Evolutionary conservation across 257 asterid species (phyloP).

Genomic region (Ligustrum vulgare): DNA sequence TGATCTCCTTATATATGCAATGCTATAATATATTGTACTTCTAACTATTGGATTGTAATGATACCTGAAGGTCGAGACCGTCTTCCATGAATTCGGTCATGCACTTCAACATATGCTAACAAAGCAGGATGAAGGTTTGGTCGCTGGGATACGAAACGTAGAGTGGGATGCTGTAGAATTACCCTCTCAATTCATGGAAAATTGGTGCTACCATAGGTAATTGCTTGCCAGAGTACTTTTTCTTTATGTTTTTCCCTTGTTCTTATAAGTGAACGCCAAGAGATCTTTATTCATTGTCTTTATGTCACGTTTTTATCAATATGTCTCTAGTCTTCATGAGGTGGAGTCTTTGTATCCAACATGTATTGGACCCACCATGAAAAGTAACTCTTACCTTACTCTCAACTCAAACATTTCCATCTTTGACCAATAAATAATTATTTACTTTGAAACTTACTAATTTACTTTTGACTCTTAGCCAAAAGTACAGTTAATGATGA

Average conservation of each 20-base stretch:
- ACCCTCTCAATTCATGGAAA: conserved; percentile 98
- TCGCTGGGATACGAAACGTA: conserved; percentile 89
- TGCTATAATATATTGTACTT: conserved; percentile 4
- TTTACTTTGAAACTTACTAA: too few species aligned
- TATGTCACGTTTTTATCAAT: not conserved
- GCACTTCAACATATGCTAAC: conserved; percentile 99
- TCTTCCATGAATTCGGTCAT: conserved; percentile 97
- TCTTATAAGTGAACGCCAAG: not conserved
- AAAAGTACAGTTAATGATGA: too few species aligned
- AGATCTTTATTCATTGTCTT: not conserved
- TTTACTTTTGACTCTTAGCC: too few species aligned
- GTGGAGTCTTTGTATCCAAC: too few species aligned
- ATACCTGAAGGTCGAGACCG: conserved; percentile 82
- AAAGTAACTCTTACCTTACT: too few species aligned
- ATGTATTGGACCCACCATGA: too few species aligned
- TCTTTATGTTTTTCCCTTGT: conserved; percentile 7
- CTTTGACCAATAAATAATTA: too few species aligned
- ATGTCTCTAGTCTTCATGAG: not conserved
- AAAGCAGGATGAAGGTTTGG: conserved; percentile 95
- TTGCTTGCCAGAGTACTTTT: conserved; percentile 1
- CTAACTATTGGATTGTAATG: conserved; percentile 18
- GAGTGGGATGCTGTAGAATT: conserved; percentile 99
- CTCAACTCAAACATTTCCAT: too few species aligned
- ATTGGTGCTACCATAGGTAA: conserved; percentile 99
- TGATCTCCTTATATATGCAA: not conserved